Conservation (phyloP, 331 rosid species). For the Pyracantha coccinea region DNA sequence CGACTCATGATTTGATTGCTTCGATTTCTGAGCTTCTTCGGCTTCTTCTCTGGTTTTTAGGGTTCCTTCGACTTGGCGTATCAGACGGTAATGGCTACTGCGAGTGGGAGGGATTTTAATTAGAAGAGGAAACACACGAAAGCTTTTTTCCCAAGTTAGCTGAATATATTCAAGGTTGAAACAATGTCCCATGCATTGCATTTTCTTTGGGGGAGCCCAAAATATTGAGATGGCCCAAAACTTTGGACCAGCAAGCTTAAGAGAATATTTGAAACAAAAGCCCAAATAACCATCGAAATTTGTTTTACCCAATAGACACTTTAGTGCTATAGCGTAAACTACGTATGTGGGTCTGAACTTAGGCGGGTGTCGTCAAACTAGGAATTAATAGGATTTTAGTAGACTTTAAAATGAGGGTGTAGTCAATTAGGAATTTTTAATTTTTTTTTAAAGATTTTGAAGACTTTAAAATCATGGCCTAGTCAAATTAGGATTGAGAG, state of each 20-base stretch:
- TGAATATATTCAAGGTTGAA: not conserved
- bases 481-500: no score
- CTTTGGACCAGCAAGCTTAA: not conserved
- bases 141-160: slow-evolving; percentile 29
- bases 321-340: no score
- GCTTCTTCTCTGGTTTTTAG: slow-evolving; percentile 8
- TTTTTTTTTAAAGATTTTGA: no score
- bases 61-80: not conserved
- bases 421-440: no score
- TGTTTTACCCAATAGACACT: not conserved
- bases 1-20: slow-evolving; percentile 58
- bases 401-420: no score
- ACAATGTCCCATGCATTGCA: not conserved
- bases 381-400: no score
- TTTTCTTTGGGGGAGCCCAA: not conserved
- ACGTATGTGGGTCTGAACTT: no score
- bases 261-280: no score
- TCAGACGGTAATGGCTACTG: not conserved
- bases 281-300: no score
- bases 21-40: slow-evolving; percentile 2
- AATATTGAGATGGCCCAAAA: not conserved
- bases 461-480: no score
- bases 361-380: no score
- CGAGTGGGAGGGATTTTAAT: not conserved
- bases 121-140: not conserved